Conservation (phyloP, 352 stramenopile genomes). For the Phytophthora litchii region DNA sequence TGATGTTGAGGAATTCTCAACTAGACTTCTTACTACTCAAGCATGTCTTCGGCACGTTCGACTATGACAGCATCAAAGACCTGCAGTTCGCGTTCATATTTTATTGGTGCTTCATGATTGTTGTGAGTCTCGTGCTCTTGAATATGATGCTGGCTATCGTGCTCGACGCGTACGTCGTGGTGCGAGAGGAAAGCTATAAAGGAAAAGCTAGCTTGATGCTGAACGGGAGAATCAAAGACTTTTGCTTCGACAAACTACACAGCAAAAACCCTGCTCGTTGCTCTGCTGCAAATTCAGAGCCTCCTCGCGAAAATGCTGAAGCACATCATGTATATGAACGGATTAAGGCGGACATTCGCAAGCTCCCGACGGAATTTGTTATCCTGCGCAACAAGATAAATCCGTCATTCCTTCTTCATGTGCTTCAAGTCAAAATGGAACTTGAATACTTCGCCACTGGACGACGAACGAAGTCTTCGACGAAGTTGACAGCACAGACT, state of each 20-base stretch:
- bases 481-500: not conserved
- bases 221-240: conserved; percentile 1
- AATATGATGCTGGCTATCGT: conserved; percentile 2
- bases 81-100: conserved; percentile 8
- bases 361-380: not conserved
- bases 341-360: not conserved
- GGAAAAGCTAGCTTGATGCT: not conserved
- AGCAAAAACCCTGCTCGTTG: not conserved
- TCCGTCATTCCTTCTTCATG: not conserved
- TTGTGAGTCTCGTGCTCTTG: conserved; percentile 6
- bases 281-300: not conserved
- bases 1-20: conserved; percentile 3
- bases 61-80: conserved; percentile 4
- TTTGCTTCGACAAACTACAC: conserved; percentile 1
- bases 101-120: conserved; percentile 5
- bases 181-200: conserved; percentile 2
- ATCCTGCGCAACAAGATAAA: not conserved
- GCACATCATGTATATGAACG: not conserved
- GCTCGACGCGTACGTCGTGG: not conserved
- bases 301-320: not conserved
- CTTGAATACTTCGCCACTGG: not conserved
- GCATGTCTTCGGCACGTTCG: conserved; percentile 6
- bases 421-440: conserved; percentile 3
- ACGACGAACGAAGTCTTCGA: not conserved
- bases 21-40: not conserved